Conservation (phyloP, 768 basidiomycete species). For the Porphyrellus cyaneotinctus region DNA sequence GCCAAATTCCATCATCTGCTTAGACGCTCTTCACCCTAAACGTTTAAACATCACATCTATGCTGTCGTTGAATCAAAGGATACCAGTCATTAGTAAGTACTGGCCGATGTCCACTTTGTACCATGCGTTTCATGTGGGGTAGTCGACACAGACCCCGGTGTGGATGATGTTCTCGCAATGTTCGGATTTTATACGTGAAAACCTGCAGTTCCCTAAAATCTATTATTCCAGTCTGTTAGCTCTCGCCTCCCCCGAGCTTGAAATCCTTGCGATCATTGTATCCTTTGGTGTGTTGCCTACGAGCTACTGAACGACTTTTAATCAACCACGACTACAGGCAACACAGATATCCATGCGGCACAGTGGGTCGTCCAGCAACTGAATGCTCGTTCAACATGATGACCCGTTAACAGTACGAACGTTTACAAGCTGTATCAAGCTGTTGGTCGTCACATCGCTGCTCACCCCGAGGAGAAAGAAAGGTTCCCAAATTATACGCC, state of each 20-base stretch:
- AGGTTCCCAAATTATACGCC: constrained; percentile 64
- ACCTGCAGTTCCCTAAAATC: background rate
- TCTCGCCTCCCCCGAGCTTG: constrained; percentile 76
- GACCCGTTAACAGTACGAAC: constrained; percentile 48
- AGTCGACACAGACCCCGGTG: constrained; percentile 88
- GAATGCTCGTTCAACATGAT: background rate
- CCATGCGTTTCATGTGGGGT: constrained; percentile 2
- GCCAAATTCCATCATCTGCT: too few species aligned
- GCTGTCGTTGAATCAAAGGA: constrained; percentile 25
- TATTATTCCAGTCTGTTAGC: constrained; percentile 60
- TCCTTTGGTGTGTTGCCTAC: constrained; percentile 57
- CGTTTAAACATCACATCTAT: too few species aligned
- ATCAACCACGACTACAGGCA: constrained; percentile 43
- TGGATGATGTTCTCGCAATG: constrained; percentile 81
- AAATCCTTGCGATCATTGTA: constrained; percentile 71
- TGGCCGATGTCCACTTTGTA: background rate
- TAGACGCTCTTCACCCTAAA: too few species aligned
- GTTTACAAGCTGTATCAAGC: constrained; percentile 73
- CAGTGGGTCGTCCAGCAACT: constrained; percentile 38
- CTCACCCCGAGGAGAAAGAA: constrained; percentile 46
- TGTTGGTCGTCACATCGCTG: constrained; percentile 54
- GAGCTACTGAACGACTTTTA: background rate
- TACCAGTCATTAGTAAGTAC: constrained; percentile 65
- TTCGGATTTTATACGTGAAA: constrained; percentile 30
- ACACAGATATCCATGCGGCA: constrained; percentile 60